These are phyloP conservation scores for Candida yuanshanica DNA, from an alignment of 805 yeast species.

Conservation along the genomic window DNA sequence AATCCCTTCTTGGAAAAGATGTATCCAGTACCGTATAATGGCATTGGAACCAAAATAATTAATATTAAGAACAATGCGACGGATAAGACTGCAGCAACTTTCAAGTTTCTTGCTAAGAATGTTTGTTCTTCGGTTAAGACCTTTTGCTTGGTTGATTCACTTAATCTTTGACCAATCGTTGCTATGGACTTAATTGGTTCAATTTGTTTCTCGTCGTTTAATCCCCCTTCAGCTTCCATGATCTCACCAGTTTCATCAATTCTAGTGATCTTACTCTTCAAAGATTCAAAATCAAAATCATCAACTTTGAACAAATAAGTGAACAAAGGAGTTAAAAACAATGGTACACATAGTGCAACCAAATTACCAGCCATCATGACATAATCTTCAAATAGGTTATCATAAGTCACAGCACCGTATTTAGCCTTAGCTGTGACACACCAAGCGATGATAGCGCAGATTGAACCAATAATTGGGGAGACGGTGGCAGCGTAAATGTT, in stretches of 20 bases:
- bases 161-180: constrained; percentile 27
- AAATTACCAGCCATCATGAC: constrained; percentile 90
- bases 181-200: constrained; percentile 27
- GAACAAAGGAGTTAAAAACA: constrained; percentile 58
- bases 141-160: constrained; percentile 18
- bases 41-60: constrained; percentile 86
- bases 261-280: constrained; percentile 49
- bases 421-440: constrained; percentile 41
- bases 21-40: constrained; percentile 81
- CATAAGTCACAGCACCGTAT: constrained; percentile 38
- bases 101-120: constrained; percentile 50
- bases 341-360: constrained; percentile 72
- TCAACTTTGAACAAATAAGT: constrained; percentile 67
- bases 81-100: constrained; percentile 56
- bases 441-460: constrained; percentile 70
- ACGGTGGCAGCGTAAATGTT: constrained; percentile 63
- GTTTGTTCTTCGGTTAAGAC: constrained; percentile 44
- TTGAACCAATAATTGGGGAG: constrained; percentile 77
- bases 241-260: constrained; percentile 72
- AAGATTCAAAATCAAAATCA: constrained; percentile 64
- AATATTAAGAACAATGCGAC: constrained; percentile 55
- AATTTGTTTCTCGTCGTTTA: constrained; percentile 18
- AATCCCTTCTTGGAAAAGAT: constrained; percentile 71
- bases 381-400: constrained; percentile 70
- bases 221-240: constrained; percentile 34